Percentiles rank a stretch among this genome's conserved stretches.
Conservation (phyloP, 768 basidiomycete genomes). For the Nevesoporus exiguus region DNA sequence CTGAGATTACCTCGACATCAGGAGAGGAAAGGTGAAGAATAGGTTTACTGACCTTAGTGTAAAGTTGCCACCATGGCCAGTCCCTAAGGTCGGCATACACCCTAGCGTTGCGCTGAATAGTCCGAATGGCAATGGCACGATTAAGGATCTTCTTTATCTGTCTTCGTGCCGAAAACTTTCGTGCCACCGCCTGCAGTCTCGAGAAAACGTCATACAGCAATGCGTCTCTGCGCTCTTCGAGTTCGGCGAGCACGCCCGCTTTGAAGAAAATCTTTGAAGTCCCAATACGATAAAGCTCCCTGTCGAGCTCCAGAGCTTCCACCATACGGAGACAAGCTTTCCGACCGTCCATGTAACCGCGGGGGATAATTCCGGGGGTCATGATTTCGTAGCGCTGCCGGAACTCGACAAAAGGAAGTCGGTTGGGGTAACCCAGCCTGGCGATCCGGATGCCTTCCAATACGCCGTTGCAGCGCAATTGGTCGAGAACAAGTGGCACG, state of each 20-base stretch:
- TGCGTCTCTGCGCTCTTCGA: constrained; percentile 88
- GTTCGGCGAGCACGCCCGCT: constrained; percentile 92
- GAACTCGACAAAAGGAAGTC: constrained; percentile 96
- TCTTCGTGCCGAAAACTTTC: constrained; percentile 82
- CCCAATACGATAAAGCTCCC: constrained; percentile 81
- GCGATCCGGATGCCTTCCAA: constrained; percentile 98
- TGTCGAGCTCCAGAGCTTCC: constrained; percentile 82
- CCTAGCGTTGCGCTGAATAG: constrained; percentile 91
- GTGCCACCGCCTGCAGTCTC: constrained; percentile 77
- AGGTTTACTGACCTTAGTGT: constrained; percentile 65
- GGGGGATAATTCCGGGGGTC: constrained; percentile 88
- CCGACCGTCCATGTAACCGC: constrained; percentile 96
- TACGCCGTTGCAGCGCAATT: constrained; percentile 97
- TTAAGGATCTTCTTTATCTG: constrained; percentile 95
- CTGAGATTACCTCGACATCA: constrained; percentile 35
- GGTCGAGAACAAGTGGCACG: constrained; percentile 92
- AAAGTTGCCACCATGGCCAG: constrained; percentile 99
- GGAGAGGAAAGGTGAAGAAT: background rate
- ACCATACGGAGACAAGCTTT: constrained; percentile 93
- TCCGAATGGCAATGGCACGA: constrained; percentile 84
- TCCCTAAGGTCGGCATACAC: constrained; percentile 86
- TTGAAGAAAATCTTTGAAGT: constrained; percentile 99
- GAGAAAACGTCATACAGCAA: constrained; percentile 89
- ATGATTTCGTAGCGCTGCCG: constrained; percentile 95
- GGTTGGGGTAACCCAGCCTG: constrained; percentile 93